These are phyloP conservation scores for Penicillium paxilli DNA, from an alignment of 495 filamentous ascomycete species.

Conservation along the genomic window DNA sequence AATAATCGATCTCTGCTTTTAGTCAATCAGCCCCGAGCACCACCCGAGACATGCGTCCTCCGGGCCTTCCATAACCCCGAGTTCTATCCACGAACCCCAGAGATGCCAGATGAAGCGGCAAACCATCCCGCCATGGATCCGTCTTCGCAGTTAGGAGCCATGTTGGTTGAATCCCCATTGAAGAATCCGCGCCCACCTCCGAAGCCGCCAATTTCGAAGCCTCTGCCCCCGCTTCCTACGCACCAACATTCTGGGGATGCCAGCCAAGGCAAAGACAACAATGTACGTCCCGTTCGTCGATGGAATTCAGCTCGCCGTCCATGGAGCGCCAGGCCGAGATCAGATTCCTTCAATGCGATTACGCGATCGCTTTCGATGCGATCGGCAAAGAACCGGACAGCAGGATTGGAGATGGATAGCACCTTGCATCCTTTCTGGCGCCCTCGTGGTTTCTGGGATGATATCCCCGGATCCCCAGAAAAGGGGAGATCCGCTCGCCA, in stretches of 20 bases:
- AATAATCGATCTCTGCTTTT: conserved; percentile 81
- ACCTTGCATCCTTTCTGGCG: conserved; percentile 81
- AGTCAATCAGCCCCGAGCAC: conserved; percentile 64
- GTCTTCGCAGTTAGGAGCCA: conserved; percentile 28
- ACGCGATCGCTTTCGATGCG: conserved; percentile 45
- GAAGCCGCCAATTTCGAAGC: conserved; percentile 66
- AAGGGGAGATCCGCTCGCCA: conserved; percentile 14
- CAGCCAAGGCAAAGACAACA: conserved; percentile 35
- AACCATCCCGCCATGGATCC: neutral
- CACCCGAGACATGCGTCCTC: conserved; percentile 18
- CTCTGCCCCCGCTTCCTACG: conserved; percentile 72
- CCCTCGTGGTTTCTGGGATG: conserved; percentile 71
- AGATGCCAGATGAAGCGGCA: conserved; percentile 35
- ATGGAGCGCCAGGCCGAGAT: conserved; percentile 55
- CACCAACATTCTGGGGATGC: conserved; percentile 51
- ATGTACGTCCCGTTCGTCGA: conserved; percentile 41
- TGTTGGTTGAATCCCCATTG: conserved; percentile 65
- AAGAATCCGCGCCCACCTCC: conserved; percentile 75
- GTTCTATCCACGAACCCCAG: conserved; percentile 30
- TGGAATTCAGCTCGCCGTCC: conserved; percentile 59
- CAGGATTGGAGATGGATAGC: conserved; percentile 46
- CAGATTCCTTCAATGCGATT: conserved; percentile 49
- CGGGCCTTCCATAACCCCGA: conserved; percentile 16
- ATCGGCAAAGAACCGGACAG: conserved; percentile 45
- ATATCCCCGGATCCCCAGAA: conserved; percentile 43